Evolutionary conservation across 352 stramenopile species (phyloP).

Genomic region (Globisporangium takayamanum): DNA sequence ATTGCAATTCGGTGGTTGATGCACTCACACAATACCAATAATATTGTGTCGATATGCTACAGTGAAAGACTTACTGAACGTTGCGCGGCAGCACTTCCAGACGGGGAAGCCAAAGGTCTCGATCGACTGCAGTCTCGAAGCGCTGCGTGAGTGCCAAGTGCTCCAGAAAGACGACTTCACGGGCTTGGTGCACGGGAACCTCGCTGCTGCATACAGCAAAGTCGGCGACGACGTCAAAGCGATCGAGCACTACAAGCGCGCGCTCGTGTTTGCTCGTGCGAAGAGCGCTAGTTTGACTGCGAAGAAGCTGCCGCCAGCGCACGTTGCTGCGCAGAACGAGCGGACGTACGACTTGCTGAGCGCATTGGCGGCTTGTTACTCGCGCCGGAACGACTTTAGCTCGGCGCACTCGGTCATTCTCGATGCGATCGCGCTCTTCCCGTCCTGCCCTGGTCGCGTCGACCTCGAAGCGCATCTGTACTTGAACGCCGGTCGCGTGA

Average conservation of each 20-base stretch:
- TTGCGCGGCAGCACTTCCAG: slow-evolving; percentile 59
- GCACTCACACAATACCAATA: neutral
- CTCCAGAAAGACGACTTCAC: slow-evolving; percentile 62
- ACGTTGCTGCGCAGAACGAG: slow-evolving; percentile 30
- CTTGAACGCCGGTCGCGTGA: slow-evolving; percentile 52
- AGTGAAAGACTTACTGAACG: slow-evolving; percentile 50
- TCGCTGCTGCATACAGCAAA: slow-evolving; percentile 51
- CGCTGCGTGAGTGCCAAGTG: slow-evolving; percentile 38
- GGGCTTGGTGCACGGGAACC: slow-evolving; percentile 56
- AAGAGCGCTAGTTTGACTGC: slow-evolving; percentile 16
- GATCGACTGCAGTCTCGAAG: slow-evolving; percentile 35
- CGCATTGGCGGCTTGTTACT: slow-evolving; percentile 44
- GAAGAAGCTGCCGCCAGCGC: neutral
- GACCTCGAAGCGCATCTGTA: slow-evolving; percentile 42
- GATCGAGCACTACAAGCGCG: slow-evolving; percentile 55
- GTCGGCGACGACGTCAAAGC: slow-evolving; percentile 47
- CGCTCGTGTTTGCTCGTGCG: slow-evolving; percentile 29
- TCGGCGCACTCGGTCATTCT: slow-evolving; percentile 47
- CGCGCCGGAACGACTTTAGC: slow-evolving; percentile 44
- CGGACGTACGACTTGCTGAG: slow-evolving; percentile 57
- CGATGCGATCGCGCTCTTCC: slow-evolving; percentile 41
- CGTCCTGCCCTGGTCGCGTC: slow-evolving; percentile 29
- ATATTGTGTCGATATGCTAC: neutral
- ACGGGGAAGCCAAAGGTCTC: slow-evolving; percentile 43
- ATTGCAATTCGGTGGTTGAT: neutral